Base-by-base conservation (phyloP, 805 yeast species). In the Ogataea nakhonphanomensis region DNA sequence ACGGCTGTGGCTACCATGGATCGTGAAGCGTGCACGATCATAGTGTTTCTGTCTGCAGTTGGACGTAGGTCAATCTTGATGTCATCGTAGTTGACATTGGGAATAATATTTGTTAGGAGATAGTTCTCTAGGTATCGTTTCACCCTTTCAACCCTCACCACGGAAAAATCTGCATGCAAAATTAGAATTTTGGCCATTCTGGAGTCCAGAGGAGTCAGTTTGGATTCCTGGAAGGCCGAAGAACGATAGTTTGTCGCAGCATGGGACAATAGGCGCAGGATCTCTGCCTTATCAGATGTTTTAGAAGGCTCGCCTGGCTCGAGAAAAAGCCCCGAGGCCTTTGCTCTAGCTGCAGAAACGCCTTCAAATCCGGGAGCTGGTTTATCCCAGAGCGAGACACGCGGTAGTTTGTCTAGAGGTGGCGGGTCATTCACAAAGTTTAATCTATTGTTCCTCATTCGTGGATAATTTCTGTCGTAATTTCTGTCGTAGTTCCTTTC, bases 261-360 rank as follows among this genome's bases (percentile, higher is more conserved):
- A 20, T 47, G 43, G 24, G 45, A 46, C 12, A 50, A 29, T 7
- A 55, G 44, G 31, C 48, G 41, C 24, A 50, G 41, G 10, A 66
- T 59, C 31, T 68, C 70, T 23, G 61, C 59, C 13, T 62, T 55
- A 9, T 61, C 61, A 4, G 73, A 66, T 35, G 66, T 51, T 42
- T 67, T 72, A 5, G 71, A 65, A 15, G 46, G 28, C 9, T 67
- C 59, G 28, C 89, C 89, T 1, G 93, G 91, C 12, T 76, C 66
- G 2, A 90, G 87, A 53, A 87, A 88, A 2, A 85, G 59, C 0
- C 95, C 95, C 1, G 87, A 75, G 12, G 84, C 64, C 53, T 87
- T 88, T 5, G 93, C 95, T 44, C 82, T 69, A 45, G 80, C 85
- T 0, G 93, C 84, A 1, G 84, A 73, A 1, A 84, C 79, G 6